A percentile compares a stretch with the other conserved stretches of the same genome.
phyloP scores from a whole-genome alignment of 352 stramenopile species.

The Globisporangium recalcitrans region DNA sequence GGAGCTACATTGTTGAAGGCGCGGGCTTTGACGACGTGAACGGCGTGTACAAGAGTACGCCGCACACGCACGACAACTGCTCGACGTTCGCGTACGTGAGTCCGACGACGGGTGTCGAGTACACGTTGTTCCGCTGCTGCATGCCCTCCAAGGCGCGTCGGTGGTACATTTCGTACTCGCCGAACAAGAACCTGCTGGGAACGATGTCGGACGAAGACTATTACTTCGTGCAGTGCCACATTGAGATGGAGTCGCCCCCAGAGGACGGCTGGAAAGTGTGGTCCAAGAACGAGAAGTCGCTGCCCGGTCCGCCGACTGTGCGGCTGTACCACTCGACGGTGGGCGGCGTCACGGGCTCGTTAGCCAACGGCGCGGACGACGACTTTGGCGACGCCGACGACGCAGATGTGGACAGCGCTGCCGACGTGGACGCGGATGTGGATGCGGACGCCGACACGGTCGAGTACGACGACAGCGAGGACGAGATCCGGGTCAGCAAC shows the following conservation, averaged over 20 bases:
- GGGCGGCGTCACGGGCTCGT: conserved; percentile 10
- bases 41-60: conserved; percentile 90
- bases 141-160: conserved; percentile 97
- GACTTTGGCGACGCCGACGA: conserved; percentile 29
- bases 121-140: conserved; percentile 96
- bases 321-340: conserved; percentile 69
- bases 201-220: conserved; percentile 86
- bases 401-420: conserved; percentile 57
- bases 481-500: conserved; percentile 88
- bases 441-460: conserved; percentile 81
- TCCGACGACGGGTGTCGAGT: conserved; percentile 58
- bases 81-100: conserved; percentile 58
- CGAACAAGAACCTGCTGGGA: conserved; percentile 79
- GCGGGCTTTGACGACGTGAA: conserved; percentile 91
- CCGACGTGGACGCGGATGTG: conserved; percentile 46
- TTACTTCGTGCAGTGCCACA: conserved; percentile 80
- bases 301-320: conserved; percentile 54
- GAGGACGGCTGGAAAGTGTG: conserved; percentile 82
- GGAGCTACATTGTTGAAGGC: conserved; percentile 84
- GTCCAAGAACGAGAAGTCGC: conserved; percentile 83
- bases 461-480: conserved; percentile 87
- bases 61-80: conserved; percentile 68
- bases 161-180: conserved; percentile 98
- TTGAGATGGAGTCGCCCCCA: conserved; percentile 75
- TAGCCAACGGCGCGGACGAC: conserved; percentile 12